Evolutionary conservation across 768 basidiomycete species (phyloP).

Genomic region (Amanita rimosa): DNA sequence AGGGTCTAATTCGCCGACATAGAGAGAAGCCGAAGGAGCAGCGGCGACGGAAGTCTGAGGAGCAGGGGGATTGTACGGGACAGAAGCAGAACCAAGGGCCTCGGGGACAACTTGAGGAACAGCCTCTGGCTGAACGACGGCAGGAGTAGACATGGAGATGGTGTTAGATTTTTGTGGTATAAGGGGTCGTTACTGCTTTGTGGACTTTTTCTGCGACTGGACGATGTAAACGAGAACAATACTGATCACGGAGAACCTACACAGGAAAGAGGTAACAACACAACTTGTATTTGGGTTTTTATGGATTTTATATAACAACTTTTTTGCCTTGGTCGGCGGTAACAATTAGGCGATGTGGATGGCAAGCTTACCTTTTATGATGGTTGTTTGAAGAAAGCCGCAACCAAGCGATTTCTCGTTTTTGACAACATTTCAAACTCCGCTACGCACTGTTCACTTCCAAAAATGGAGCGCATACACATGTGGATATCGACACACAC

Average conservation of each 20-base stretch:
- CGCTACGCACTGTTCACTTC: slow-evolving; percentile 27
- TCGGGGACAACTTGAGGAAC: slow-evolving; percentile 40
- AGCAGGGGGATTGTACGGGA: slow-evolving; percentile 48
- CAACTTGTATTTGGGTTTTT: slow-evolving; percentile 59
- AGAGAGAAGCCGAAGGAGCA: slow-evolving; percentile 85
- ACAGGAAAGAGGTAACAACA: slow-evolving; percentile 60
- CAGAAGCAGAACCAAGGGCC: slow-evolving; percentile 32
- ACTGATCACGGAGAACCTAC: slow-evolving; percentile 25
- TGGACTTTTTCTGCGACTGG: slow-evolving; percentile 71
- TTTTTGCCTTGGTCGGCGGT: slow-evolving; percentile 37
- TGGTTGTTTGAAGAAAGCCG: slow-evolving; percentile 49
- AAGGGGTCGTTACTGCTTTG: slow-evolving; percentile 89
- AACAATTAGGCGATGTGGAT: slow-evolving; percentile 12
- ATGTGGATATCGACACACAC: slow-evolving; percentile 8
- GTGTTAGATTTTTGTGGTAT: slow-evolving; percentile 34
- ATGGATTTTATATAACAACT: slow-evolving; percentile 65
- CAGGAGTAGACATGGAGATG: slow-evolving; percentile 44
- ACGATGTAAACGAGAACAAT: slow-evolving; percentile 2
- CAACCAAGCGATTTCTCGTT: slow-evolving; percentile 12
- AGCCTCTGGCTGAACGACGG: slow-evolving; percentile 41
- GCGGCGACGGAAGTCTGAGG: slow-evolving; percentile 44
- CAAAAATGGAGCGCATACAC: background rate
- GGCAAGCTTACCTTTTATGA: slow-evolving; percentile 49
- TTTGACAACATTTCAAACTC: slow-evolving; percentile 32
- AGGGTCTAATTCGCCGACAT: slow-evolving; percentile 97